A percentile compares a stretch with the other conserved stretches of the same genome.
Conservation (phyloP, 139 green algal species). For the Chlamydomonas incerta region DNA sequence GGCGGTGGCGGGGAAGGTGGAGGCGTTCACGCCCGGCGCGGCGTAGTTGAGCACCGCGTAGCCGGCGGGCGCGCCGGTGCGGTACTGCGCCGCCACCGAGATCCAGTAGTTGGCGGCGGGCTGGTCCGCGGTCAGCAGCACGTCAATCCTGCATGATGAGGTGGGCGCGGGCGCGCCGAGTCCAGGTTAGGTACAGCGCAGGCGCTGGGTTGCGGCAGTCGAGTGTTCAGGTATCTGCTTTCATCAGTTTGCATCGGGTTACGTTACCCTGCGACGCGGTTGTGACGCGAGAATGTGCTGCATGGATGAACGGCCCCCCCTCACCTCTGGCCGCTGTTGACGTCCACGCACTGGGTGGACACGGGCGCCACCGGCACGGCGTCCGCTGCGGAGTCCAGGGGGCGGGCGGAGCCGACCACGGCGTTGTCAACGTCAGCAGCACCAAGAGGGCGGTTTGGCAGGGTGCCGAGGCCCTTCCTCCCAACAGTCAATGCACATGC, state of each 20-base stretch:
- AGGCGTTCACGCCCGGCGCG: neutral
- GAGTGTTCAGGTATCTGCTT: neutral
- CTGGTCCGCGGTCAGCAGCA: conserved; percentile 62
- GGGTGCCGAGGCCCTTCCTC: too few species aligned
- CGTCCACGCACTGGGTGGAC: conserved; percentile 60
- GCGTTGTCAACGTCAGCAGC: too few species aligned
- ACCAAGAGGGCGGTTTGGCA: too few species aligned
- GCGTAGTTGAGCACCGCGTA: conserved; percentile 65
- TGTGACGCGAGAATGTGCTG: too few species aligned
- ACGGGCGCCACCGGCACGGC: conserved; percentile 55
- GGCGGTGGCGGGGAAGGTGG: conserved; percentile 28
- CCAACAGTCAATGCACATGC: too few species aligned
- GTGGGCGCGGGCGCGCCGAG: neutral
- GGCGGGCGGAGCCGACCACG: too few species aligned
- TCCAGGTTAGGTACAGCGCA: too few species aligned
- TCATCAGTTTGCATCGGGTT: neutral
- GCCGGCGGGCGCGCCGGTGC: conserved; percentile 34
- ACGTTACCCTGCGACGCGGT: too few species aligned
- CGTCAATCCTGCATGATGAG: conserved; percentile 69
- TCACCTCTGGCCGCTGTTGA: conserved; percentile 79
- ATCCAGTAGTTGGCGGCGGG: conserved; percentile 68
- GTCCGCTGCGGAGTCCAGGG: too few species aligned
- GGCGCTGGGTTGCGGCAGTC: too few species aligned
- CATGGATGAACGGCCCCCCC: too few species aligned
- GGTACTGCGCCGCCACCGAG: conserved; percentile 53